These are phyloP conservation scores for Sporothrix luriei DNA, from an alignment of 2,329 filamentous ascomycete species.

Conservation along the genomic window DNA sequence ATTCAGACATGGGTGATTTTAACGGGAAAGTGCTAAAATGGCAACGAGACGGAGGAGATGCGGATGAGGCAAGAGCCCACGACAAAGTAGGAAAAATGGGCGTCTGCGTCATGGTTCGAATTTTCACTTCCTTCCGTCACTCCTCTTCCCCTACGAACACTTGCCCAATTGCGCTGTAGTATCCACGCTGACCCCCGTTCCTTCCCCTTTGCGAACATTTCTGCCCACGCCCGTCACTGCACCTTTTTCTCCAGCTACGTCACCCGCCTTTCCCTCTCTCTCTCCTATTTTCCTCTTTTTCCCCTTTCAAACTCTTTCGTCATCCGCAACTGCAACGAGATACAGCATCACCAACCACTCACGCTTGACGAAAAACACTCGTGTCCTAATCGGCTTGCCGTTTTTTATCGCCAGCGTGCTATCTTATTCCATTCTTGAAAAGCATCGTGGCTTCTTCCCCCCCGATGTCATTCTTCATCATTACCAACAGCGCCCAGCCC, in stretches of 20 bases:
- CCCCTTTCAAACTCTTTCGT: conserved; percentile 30
- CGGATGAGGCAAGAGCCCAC: not conserved
- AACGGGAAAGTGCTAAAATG: not conserved
- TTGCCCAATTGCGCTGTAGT: conserved; percentile 24
- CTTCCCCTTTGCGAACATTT: conserved; percentile 30
- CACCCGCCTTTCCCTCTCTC: conserved; percentile 30
- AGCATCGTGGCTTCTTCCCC: not conserved
- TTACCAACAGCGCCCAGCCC: conserved; percentile 14
- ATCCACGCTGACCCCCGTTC: conserved; percentile 4
- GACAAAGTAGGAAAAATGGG: conserved; percentile 9
- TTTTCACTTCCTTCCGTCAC: conserved; percentile 3
- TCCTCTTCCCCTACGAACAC: not conserved
- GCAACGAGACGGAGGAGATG: not conserved
- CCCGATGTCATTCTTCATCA: not conserved
- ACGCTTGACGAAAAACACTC: conserved; percentile 5
- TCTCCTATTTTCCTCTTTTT: conserved; percentile 29
- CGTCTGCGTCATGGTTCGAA: conserved; percentile 29
- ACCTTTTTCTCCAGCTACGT: conserved; percentile 38
- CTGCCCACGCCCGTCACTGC: conserved; percentile 28
- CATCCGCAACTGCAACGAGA: conserved; percentile 27
- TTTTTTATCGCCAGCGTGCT: not conserved
- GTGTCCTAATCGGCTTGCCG: conserved; percentile 18
- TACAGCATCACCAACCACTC: conserved; percentile 26
- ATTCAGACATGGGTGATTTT: not conserved
- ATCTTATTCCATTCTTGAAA: no score